Percentiles rank a stretch among this genome's conserved stretches.
Conservation (phyloP, 345 rosid genomes). For the Arabidopsis suecica region DNA sequence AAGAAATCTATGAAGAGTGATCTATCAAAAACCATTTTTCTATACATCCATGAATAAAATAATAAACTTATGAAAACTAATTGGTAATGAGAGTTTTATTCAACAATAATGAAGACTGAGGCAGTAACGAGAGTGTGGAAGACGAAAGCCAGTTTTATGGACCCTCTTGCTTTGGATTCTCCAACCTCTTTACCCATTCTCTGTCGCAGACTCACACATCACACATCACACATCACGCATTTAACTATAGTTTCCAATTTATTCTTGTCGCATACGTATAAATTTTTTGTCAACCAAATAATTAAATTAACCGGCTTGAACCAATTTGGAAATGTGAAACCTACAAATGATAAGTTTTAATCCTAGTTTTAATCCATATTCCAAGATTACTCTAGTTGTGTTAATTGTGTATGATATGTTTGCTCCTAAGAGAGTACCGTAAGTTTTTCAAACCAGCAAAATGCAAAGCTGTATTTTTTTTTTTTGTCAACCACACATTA, state of each 20-base stretch:
- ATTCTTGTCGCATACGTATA: background rate
- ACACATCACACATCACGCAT: constrained; percentile 4
- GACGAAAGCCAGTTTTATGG: constrained; percentile 13
- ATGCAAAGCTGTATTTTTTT: no score
- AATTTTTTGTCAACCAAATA: background rate
- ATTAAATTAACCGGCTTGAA: background rate
- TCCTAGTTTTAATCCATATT: background rate
- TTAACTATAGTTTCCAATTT: background rate
- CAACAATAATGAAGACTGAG: constrained; percentile 3
- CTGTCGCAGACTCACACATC: constrained; percentile 8
- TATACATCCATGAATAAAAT: background rate
- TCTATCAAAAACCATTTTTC: background rate
- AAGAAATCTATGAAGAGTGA: background rate
- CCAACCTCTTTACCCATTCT: background rate
- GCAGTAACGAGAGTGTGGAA: constrained; percentile 18
- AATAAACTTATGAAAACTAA: background rate
- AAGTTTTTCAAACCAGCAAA: background rate
- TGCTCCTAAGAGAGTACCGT: background rate
- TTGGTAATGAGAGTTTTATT: background rate
- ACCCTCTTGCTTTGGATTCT: constrained; percentile 1
- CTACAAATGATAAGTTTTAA: background rate
- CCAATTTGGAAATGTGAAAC: background rate
- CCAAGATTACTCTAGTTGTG: no score
- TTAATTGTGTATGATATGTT: background rate
- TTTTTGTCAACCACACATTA: no score